Base-by-base conservation (phyloP, 75 land plant species). In the Larix kaempferi region DNA sequence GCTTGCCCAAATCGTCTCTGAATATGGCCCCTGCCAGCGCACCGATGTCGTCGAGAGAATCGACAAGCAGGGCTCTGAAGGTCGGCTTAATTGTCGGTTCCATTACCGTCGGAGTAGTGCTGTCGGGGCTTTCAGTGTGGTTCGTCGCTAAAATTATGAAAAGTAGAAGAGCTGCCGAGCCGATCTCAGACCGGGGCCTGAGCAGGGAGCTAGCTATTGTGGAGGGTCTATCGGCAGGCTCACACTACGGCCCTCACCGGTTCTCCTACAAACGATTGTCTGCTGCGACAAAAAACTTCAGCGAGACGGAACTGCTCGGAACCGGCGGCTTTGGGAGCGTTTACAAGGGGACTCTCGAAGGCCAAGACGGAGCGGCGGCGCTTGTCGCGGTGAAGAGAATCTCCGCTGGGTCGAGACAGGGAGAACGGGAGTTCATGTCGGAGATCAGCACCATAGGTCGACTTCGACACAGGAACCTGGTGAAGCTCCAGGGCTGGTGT, bases 401-500 rank as follows among this genome's bases (percentile, higher is more conserved):
- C 8, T 77, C 83, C 6, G 77, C 57, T 10, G 79, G 66, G 71
- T 71, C 83, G 8, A 78, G 65, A 16, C 77, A 84, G 71, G 89
- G 87, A n/a, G 78, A 78, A 65, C 78, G 78, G 55, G 83, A 84
- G 56, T 88, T 82, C 41, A 25, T 86, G 10, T 76, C 89, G 15
- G 88, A 88, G 79, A 81, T 88, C 17, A 63, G 22, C 35, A 82
- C 77, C 74, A 88, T 88, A 11, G 77, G 88, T 33, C 71, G 81
- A 35, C 62, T 88, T 44, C 57, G 89, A 22, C 89, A 88, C 33
- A 64, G 88, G 23, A 88, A 88, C 71, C 52, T 88, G 57, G 89
- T 88, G 73, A 78, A 80, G 61, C 88, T 88, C 56, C 72, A 76
- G 39, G 89, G 89, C 15, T 88, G 83, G 83, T 88, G 89, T 76